phyloP scores from a whole-genome alignment of 2,329 filamentous ascomycete genomes.

The Cadophora sp. region DNA sequence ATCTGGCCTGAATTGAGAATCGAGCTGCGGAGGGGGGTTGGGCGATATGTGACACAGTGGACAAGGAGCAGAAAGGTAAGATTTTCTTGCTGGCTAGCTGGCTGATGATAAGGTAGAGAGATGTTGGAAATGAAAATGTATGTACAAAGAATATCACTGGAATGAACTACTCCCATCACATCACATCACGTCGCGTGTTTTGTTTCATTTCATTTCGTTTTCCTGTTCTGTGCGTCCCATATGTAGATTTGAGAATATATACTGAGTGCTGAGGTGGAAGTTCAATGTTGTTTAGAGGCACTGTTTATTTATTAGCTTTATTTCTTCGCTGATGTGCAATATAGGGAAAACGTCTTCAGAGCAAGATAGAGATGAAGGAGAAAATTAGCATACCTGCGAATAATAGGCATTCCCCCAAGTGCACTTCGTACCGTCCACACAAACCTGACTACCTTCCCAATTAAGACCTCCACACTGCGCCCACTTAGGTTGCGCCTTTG shows the following conservation, averaged over 20 bases:
- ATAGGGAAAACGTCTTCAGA: no score
- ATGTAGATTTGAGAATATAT: neutral
- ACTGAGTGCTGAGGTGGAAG: neutral
- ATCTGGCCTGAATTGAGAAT: neutral
- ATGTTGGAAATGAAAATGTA: slow-evolving; percentile 6
- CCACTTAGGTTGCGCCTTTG: slow-evolving; percentile 24
- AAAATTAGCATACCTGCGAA: slow-evolving; percentile 28
- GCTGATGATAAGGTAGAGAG: neutral
- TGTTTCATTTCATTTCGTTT: neutral
- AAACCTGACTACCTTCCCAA: slow-evolving; percentile 31
- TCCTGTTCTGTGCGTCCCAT: neutral
- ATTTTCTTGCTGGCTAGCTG: neutral
- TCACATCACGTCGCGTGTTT: neutral
- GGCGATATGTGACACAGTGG: neutral
- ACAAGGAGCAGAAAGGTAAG: neutral
- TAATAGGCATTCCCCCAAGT: slow-evolving; percentile 32
- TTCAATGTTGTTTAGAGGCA: neutral
- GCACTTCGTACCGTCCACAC: slow-evolving; percentile 27
- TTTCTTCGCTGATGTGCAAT: neutral
- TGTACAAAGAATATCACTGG: slow-evolving; percentile 15
- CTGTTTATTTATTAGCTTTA: neutral
- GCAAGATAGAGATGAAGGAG: neutral
- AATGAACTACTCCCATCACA: neutral
- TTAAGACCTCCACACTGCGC: slow-evolving; percentile 38
- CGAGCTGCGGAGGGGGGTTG: neutral